Evolutionary conservation across 2,329 filamentous ascomycete genomes (phyloP), one percentile per base, ranked within the genome.

Genomic region (Fusarium drepaniforme): DNA sequence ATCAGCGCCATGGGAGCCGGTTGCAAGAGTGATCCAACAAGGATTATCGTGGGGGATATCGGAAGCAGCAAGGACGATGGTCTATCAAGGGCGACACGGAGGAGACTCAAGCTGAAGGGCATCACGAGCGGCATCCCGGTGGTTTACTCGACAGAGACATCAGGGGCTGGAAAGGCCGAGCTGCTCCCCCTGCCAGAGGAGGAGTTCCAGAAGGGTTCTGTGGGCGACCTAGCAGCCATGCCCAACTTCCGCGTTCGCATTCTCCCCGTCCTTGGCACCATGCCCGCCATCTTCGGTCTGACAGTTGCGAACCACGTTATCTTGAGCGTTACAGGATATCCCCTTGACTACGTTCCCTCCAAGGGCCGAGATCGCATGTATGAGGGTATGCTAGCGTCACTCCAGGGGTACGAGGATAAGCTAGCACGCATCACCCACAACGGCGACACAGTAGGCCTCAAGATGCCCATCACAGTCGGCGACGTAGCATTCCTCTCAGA

Each of bases 1-100:
- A 96, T 99, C 72, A 97, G 95, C 18, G 94, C 95, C 37, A 98
- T 98, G 96, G 97, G 97, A 1, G 97, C 97, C 0, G 97, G 95
- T 0, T 98, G 95, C 84, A 99, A 98, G 86, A 96, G 94, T 56
- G 91, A 93, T 57, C 91, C 91, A 1, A 98, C 96, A 0, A 89
- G 93, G 66, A 93, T 99, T 65, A 92, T 94, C 77, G 93, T 99
- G 7, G 96, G 96, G 23, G 97, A 99, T 80, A 98, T 99, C 73
- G 95, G 94, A 9, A 88, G 90, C 2, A 97, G 93, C 76, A 94
- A 93, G 1, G 96, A 98, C 75, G 97, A 99, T 78, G 92, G 94
- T 0, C 88, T 99, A 0, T 98, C 96, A 5, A 90, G 95, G 71
- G 92, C 93, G 9, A 98, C 96, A 2, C 89, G 97, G 33, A 90